Base-by-base conservation (phyloP, 139 green algal species). In the Nannochloris sp. region DNA sequence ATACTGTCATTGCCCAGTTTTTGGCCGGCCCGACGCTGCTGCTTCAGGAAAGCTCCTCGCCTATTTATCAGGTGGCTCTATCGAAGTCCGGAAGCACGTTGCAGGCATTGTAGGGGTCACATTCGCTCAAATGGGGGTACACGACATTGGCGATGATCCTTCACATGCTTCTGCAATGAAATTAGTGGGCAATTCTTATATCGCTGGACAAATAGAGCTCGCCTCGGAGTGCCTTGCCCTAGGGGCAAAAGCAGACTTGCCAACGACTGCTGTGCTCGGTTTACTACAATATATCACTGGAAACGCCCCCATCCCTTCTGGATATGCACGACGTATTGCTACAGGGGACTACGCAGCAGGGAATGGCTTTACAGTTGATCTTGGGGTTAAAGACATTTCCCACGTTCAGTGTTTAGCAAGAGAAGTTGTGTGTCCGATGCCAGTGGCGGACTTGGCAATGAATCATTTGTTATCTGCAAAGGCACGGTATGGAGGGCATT, bases 321-420 rank as follows among this genome's bases (percentile, higher is more conserved):
- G 65, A 15, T 73, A 73, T 19, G 56, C 65, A 4, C 13, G 47
- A 24, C 54, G 65, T 42, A 66, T 73, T 0, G 30, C 38, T 6
- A 42, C 36, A 0, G 54, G 65, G 1, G 54, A 73, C 30, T 73
- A 60, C 29, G 39, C 37, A 15, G 32, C 65, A 60, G 54, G 9
- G 12, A 12, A 36, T 13, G 67, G 67, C 4, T 74, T 74, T 44
- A 29, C 34, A 9, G 35, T 74, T 9, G 67, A 70, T 27, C 67
- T 74, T 14, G 67, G 45, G 10, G 32, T 74, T 4, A 74, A 74
- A 35, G 67, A 74, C 9, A 46, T 70, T 24, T 56, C 44, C 23
- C 67, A 74, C 67, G 61, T 74, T 44, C 57, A 48, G 27, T 24
- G 31, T 3, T 46, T 74, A 44, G 67, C 46, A 9, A 13, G 14